Conservation (phyloP, 192 early-diverging fungal species). For the Backusella psychrophila region DNA sequence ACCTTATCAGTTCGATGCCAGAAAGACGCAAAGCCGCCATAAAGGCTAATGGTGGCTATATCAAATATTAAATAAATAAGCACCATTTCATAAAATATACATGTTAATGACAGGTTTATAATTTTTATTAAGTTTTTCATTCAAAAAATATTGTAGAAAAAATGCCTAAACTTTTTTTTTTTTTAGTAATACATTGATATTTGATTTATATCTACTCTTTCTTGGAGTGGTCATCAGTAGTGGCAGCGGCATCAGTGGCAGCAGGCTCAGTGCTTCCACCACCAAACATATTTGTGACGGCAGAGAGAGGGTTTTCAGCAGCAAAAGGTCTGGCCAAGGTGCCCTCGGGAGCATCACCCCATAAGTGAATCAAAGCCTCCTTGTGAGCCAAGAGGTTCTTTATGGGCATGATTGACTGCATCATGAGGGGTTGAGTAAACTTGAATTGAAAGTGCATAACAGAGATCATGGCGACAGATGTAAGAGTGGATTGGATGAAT, state of each 20-base stretch:
- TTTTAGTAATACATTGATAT: neutral
- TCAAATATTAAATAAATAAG: too few species aligned
- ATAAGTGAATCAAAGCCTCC: constrained; percentile 80
- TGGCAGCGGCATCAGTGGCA: neutral
- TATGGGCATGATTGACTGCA: constrained; percentile 85
- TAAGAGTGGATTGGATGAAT: constrained; percentile 65
- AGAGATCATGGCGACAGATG: constrained; percentile 69
- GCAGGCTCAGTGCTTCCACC: constrained; percentile 24
- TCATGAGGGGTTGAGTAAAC: constrained; percentile 84
- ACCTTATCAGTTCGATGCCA: too few species aligned
- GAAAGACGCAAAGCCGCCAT: too few species aligned
- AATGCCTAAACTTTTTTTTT: neutral
- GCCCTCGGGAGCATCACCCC: constrained; percentile 76
- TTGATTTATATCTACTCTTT: constrained; percentile 5
- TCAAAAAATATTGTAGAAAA: neutral
- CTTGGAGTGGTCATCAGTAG: constrained; percentile 5
- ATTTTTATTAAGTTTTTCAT: too few species aligned
- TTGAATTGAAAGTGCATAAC: constrained; percentile 89
- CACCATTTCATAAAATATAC: too few species aligned
- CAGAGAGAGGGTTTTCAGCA: constrained; percentile 71
- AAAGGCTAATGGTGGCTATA: too few species aligned
- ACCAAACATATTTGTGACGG: constrained; percentile 32
- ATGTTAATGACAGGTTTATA: too few species aligned
- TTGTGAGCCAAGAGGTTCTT: constrained; percentile 67
- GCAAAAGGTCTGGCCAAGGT: constrained; percentile 85